Evolutionary conservation across 2,329 filamentous ascomycete species (phyloP).

Genomic region (Alternaria sp.): DNA sequence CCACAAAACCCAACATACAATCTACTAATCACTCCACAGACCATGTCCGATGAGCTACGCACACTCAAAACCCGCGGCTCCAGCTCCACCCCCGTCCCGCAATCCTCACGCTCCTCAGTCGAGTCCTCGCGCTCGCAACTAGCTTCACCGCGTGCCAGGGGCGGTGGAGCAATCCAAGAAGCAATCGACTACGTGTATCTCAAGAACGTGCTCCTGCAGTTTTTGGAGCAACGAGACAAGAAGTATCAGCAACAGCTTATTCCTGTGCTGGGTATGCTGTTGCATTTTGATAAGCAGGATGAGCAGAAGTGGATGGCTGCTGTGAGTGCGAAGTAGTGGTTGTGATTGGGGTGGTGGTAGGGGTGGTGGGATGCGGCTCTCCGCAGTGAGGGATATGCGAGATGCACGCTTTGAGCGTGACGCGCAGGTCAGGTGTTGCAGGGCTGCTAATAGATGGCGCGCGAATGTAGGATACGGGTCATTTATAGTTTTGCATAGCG

Average conservation of each 20-base stretch:
- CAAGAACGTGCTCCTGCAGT: slow-evolving; percentile 82
- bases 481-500: slow-evolving; percentile 12
- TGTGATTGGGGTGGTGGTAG: neutral
- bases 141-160: slow-evolving; percentile 55
- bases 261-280: slow-evolving; percentile 75
- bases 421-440: slow-evolving; percentile 1
- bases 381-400: slow-evolving; percentile 11
- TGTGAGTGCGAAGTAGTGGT: slow-evolving; percentile 58
- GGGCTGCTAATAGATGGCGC: neutral
- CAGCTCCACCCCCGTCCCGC: slow-evolving; percentile 54
- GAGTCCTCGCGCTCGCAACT: slow-evolving; percentile 59
- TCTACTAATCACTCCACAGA: slow-evolving; percentile 39
- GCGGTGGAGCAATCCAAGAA: slow-evolving; percentile 36
- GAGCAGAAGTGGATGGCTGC: slow-evolving; percentile 87
- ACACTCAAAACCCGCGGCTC: slow-evolving; percentile 52
- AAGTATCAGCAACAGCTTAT: slow-evolving; percentile 77
- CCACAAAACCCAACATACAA: neutral
- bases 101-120: slow-evolving; percentile 65
- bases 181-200: slow-evolving; percentile 70
- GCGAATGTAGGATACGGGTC: neutral
- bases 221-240: slow-evolving; percentile 80
- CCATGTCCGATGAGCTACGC: slow-evolving; percentile 65
- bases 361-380: slow-evolving; percentile 14
- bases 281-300: slow-evolving; percentile 79
- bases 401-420: slow-evolving; percentile 7